phyloP scores from a whole-genome alignment of 202 grass and related monocot species.

The Hordeum pubiflorum region DNA sequence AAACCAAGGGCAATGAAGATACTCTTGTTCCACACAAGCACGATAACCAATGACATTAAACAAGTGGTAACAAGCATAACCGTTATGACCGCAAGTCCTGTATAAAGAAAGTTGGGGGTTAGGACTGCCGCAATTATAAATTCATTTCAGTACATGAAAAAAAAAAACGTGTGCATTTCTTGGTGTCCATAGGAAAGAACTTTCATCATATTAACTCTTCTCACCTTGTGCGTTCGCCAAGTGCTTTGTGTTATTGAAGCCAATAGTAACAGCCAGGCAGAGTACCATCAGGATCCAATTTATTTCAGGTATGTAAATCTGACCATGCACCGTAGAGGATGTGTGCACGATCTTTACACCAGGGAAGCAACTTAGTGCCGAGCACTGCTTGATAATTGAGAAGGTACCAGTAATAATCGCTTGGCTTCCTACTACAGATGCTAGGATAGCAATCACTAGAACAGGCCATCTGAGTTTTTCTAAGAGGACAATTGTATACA shows the following conservation, averaged over 20 bases:
- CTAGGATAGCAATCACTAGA: slow-evolving; percentile 88
- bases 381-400: slow-evolving; percentile 96
- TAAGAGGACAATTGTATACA: slow-evolving; percentile 25
- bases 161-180: not conserved
- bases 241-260: slow-evolving; percentile 86
- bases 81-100: slow-evolving; percentile 89
- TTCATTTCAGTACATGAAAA: slow-evolving; percentile 1
- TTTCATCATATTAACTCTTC: not conserved
- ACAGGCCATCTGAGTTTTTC: slow-evolving; percentile 95
- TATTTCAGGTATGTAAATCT: slow-evolving; percentile 98
- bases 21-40: slow-evolving; percentile 88
- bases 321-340: slow-evolving; percentile 74
- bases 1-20: slow-evolving; percentile 63
- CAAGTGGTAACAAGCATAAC: slow-evolving; percentile 97
- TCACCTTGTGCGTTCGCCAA: slow-evolving; percentile 91
- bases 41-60: slow-evolving; percentile 93
- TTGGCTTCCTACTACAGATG: slow-evolving; percentile 87
- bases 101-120: slow-evolving; percentile 5
- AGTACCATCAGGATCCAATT: slow-evolving; percentile 95
- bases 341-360: slow-evolving; percentile 94
- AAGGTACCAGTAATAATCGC: slow-evolving; percentile 95
- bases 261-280: slow-evolving; percentile 85
- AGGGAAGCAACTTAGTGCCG: slow-evolving; percentile 79
- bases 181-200: not conserved
- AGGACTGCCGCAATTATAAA: not conserved